Conservation (phyloP, 352 stramenopile genomes). For the Thalassiosira sp. region DNA sequence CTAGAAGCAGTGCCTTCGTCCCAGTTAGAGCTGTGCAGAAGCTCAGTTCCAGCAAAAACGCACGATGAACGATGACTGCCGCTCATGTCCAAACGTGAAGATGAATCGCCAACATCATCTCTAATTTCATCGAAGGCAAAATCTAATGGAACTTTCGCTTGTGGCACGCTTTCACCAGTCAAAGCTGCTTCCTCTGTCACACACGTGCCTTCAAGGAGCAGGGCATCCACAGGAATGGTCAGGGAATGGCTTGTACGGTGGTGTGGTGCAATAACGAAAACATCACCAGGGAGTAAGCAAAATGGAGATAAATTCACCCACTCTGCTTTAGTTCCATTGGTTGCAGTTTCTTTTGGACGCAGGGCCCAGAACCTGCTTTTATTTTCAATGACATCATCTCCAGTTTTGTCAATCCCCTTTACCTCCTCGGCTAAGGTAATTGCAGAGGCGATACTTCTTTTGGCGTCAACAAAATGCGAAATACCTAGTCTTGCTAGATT, state of each 20-base stretch:
- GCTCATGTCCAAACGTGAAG: conserved; percentile 51
- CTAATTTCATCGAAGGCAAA: conserved; percentile 12
- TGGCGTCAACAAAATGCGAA: conserved; percentile 56
- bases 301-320: conserved; percentile 34
- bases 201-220: conserved; percentile 57
- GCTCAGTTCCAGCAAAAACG: conserved; percentile 68
- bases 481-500: conserved; percentile 27
- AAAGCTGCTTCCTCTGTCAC: conserved; percentile 68
- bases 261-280: conserved; percentile 45
- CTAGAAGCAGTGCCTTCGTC: not conserved
- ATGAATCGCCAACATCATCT: not conserved
- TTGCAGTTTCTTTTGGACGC: conserved; percentile 3
- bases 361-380: conserved; percentile 40
- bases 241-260: conserved; percentile 10
- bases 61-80: conserved; percentile 54
- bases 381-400: conserved; percentile 1
- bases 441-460: conserved; percentile 42
- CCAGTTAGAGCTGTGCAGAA: conserved; percentile 50
- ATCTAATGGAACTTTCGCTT: conserved; percentile 65
- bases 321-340: not conserved
- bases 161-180: conserved; percentile 68
- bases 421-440: conserved; percentile 59
- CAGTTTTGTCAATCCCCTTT: conserved; percentile 34
- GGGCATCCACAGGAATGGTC: conserved; percentile 61
- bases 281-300: conserved; percentile 65